Base-by-base conservation (phyloP, 345 rosid species). In the Eucalyptus grandis region DNA sequence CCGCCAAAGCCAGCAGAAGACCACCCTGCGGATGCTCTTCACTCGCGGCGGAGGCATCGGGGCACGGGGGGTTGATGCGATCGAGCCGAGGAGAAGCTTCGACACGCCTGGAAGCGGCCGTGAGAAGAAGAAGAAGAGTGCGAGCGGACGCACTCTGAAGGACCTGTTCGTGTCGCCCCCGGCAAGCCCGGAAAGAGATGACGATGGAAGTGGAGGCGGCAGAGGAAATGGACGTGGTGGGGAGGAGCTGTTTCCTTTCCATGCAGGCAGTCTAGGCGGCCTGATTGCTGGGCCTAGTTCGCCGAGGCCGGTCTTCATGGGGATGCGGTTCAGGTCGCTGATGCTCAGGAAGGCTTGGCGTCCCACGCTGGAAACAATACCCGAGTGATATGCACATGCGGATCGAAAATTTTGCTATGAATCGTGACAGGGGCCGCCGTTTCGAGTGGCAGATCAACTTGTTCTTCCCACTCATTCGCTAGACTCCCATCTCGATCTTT, bases 1-100 rank as follows among this genome's bases (percentile, higher is more conserved):
- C 8, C 95, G 97, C 8, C 95, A 93, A 86, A 98, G 96, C 16
- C 95, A 93, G 89, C 95, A 93, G 89, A 98, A 96, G 91, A 94
- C 96, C 69, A 94, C 96, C 26, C 91, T 98, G 72, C 94, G 95
- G 86, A 95, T 93, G 98, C 97, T 98, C 69, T 94, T 98, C 87
- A 92, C 88, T 77, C 88, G 86, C 13, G 88, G 94, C 87, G 92
- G 94, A 46, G 88, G 90, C 94, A 89, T 93, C 14, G 91, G 93
- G 19, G 91, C 93, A 26, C 91, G 85, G 89, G 92, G 87, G 37
- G 89, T 91, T 22, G 93, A 91, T 37, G 72, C 90, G 82, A 49
- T 92, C 69, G 88, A 82, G 86, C 89, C 89, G 40, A 81, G 51
- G 2, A 56, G 62, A 44, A 47, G 54, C 58, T 65, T 87, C 6